Base-by-base conservation (phyloP, 805 yeast genomes). In the Candida corydali region DNA sequence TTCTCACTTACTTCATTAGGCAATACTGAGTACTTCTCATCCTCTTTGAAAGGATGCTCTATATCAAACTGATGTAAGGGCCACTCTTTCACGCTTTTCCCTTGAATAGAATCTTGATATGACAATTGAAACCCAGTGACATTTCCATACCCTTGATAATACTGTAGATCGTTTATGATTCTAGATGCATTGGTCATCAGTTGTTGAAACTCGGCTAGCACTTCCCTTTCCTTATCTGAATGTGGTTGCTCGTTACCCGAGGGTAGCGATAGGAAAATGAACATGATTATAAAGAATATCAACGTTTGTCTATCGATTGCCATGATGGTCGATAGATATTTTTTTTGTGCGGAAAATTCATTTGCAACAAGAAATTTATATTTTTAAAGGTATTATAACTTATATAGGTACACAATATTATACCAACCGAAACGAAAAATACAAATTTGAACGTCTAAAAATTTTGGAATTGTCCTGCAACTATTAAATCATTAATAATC, bases 91-190 rank as follows among this genome's bases (percentile, higher is more conserved):
- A 58, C 63, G 18, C 65, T 65, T 33, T 69, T 58, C 9, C 73
- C 73, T 4, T 62, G 54, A 1, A 70, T 15, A 11, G 66, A 70
- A 55, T 82, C 94, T 8, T 68, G 63, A 47, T 84, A 86, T 20
- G 86, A 76, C 23, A 81, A 57, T 47, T 68, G 70, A 40, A 81
- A 75, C 3, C 96, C 96, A 0, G 93, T 82, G 11, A 86, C 55
- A 47, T 84, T 82, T 1, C 84, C 83, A 52, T 79, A 80, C 5
- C 85, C 86, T 3, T 58, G 41, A 14, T 52, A 37, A 53, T 71
- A 80, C 1, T 72, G 65, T 29, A 74, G 54, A 26, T 66, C 60
- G 10, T 43, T 46, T 23, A 81, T 43, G 29, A 45, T 42, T 4
- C 34, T 26, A n/a, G 38, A 48, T 29, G 46, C 35, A n/a, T 37